A percentile compares a stretch with the other conserved stretches of the same genome.
Evolutionary conservation across 2,329 filamentous ascomycete species (phyloP).

Genomic region (Penicillium sp.): DNA sequence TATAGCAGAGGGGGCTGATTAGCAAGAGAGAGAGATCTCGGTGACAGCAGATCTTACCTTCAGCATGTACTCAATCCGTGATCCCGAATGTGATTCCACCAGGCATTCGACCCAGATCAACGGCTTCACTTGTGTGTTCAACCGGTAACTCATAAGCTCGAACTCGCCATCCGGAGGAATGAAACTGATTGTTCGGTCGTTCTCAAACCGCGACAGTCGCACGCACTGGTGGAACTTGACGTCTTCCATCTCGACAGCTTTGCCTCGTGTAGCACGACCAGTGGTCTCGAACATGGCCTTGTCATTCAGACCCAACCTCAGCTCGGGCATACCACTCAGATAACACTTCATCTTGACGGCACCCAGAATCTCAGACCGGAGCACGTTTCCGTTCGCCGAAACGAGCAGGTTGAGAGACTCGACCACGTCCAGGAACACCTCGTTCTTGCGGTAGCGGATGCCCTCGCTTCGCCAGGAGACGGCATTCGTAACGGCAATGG

Average conservation of each 20-base stretch:
- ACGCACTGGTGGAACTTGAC: slow-evolving; percentile 99
- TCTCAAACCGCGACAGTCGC: slow-evolving; percentile 91
- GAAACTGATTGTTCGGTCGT: slow-evolving; percentile 97
- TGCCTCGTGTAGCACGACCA: slow-evolving; percentile 86
- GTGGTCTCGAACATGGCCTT: slow-evolving; percentile 99
- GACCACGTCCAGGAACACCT: slow-evolving; percentile 96
- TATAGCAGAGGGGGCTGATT: slow-evolving; percentile 24
- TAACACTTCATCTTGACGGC: slow-evolving; percentile 99
- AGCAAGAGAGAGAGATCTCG: background rate
- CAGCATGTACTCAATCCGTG: slow-evolving; percentile 97
- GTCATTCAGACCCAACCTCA: slow-evolving; percentile 92
- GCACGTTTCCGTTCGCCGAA: slow-evolving; percentile 87
- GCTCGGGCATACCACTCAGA: slow-evolving; percentile 93
- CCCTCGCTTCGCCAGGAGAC: slow-evolving; percentile 98
- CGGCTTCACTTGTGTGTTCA: slow-evolving; percentile 98
- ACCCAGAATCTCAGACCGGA: slow-evolving; percentile 93
- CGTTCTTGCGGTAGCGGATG: slow-evolving; percentile 98
- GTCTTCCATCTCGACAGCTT: slow-evolving; percentile 99
- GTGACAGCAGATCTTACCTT: slow-evolving; percentile 55
- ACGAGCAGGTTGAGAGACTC: slow-evolving; percentile 96
- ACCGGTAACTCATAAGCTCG: slow-evolving; percentile 97
- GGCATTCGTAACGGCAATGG: slow-evolving; percentile 96
- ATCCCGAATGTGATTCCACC: slow-evolving; percentile 92
- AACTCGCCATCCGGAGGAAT: slow-evolving; percentile 98
- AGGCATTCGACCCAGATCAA: slow-evolving; percentile 98